Evolutionary conservation across 192 early-diverging fungal genomes (phyloP).

Genomic region (Coemansia sp.): DNA sequence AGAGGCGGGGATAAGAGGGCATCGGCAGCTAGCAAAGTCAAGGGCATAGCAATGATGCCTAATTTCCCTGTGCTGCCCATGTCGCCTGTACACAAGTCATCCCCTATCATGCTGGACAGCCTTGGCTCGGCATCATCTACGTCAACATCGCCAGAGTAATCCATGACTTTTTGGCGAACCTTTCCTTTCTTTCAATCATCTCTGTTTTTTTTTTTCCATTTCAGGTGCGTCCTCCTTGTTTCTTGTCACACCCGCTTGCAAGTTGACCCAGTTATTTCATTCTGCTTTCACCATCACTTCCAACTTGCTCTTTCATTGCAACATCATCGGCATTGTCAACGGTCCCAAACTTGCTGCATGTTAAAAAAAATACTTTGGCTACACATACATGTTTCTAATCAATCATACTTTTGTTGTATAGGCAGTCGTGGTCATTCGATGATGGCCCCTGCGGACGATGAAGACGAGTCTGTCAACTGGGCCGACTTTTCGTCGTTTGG

Average conservation of each 20-base stretch:
- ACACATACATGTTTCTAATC: background rate
- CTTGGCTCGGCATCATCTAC: background rate
- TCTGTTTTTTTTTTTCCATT: too few relatives aligned
- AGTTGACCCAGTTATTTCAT: too few relatives aligned
- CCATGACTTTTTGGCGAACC: background rate
- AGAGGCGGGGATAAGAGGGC: background rate
- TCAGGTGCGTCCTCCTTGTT: too few relatives aligned
- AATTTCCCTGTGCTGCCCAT: constrained; percentile 34
- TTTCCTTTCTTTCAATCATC: background rate
- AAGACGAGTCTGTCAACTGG: constrained; percentile 33
- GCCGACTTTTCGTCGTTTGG: constrained; percentile 22
- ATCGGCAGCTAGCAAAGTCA: background rate
- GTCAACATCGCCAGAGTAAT: constrained; percentile 1
- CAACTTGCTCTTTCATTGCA: too few relatives aligned
- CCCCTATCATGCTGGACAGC: constrained; percentile 13
- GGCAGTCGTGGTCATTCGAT: constrained; percentile 12
- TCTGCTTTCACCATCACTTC: too few relatives aligned
- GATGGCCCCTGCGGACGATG: constrained; percentile 39
- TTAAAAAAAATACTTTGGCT: too few relatives aligned
- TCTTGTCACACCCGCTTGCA: too few relatives aligned
- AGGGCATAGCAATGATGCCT: constrained; percentile 1
- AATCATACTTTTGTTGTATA: background rate
- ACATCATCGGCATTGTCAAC: too few relatives aligned
- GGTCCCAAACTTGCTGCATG: too few relatives aligned
- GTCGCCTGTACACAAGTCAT: constrained; percentile 27